Percentiles rank a stretch among this genome's conserved stretches.
phyloP scores from a whole-genome alignment of 1,139 yeast species.

The Sugiyamaella japonica region DNA sequence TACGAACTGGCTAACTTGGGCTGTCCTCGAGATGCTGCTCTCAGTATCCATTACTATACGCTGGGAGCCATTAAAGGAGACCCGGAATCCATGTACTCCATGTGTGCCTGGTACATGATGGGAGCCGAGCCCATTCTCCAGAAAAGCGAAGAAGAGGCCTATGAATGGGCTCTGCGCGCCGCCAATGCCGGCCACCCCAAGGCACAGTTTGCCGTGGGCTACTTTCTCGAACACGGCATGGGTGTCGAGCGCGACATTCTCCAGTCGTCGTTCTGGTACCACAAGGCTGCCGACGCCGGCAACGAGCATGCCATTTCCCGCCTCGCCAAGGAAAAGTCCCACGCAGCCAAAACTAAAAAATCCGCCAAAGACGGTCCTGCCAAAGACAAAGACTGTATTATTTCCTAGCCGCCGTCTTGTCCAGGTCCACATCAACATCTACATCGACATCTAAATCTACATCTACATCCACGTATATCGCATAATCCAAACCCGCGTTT shows the following conservation, averaged over 20 bases:
- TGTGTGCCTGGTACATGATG: constrained; percentile 95
- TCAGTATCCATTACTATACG: constrained; percentile 90
- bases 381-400: constrained; percentile 45
- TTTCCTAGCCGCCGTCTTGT: constrained; percentile 24
- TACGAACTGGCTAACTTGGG: constrained; percentile 79
- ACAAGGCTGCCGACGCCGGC: constrained; percentile 70
- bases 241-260: constrained; percentile 66
- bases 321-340: constrained; percentile 29
- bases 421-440: neutral
- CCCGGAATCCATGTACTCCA: constrained; percentile 83
- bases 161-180: constrained; percentile 90
- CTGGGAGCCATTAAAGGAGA: constrained; percentile 89
- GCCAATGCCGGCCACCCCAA: constrained; percentile 72
- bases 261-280: constrained; percentile 74
- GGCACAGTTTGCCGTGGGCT: constrained; percentile 86
- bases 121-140: constrained; percentile 84
- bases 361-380: constrained; percentile 17
- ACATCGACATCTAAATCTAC: neutral
- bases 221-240: constrained; percentile 82
- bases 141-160: constrained; percentile 81
- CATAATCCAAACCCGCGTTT: neutral
- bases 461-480: neutral
- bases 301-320: constrained; percentile 61
- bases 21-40: constrained; percentile 77
- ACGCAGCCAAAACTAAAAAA: constrained; percentile 24